Evolutionary conservation across 1,139 yeast genomes (phyloP), one percentile per base, ranked within the genome.

Genomic region (Geotrichum bryndzae): DNA sequence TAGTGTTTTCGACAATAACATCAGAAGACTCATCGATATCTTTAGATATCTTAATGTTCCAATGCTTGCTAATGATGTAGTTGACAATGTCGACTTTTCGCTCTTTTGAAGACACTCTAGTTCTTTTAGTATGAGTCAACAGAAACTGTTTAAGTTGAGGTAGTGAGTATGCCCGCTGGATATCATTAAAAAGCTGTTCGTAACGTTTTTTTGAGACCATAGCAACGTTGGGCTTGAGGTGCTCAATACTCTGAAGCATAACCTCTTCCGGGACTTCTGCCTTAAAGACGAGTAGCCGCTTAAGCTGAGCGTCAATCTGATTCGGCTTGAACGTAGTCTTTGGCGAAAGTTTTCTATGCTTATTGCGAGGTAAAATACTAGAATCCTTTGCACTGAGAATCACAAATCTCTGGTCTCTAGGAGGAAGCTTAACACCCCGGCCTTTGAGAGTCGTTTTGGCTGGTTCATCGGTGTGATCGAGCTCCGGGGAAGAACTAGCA

Each of bases 21-120:
- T 81, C 84, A 6, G 77, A 77, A 33, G 76, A 71, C 31, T 75
- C 74, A 0, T 76, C 68, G 15, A 76, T 65, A 46, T 73, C 68
- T 15, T 74, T 72, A 1, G 77, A 69, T 51, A 68, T 69, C n/a
- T 63, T 64, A 0, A 81, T 66, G 3, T 71, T 67, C 86, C 86
- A 83, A 10, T 77, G 67, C 15, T 75, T 71, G 10, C 67, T 64
- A 48, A 82, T 64, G 23, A 82, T 79, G 2, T 61, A 64, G 11
- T 69, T 60, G 1, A 69, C 67, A 18, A 69, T 38, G 31, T 65
- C 62, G 33, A 61, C 46, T 63, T 72, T 72, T 35, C 59, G 59
- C 31, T 22, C 31, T 25, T 46, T 58, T 53, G 53, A 56, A 52
- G 56, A 61, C 41, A 45, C 51, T 31, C 25, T 56, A 45, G 61